These are phyloP conservation scores for Diplodia scrobiculata DNA, from an alignment of 2,329 filamentous ascomycete species.

Conservation along the genomic window DNA sequence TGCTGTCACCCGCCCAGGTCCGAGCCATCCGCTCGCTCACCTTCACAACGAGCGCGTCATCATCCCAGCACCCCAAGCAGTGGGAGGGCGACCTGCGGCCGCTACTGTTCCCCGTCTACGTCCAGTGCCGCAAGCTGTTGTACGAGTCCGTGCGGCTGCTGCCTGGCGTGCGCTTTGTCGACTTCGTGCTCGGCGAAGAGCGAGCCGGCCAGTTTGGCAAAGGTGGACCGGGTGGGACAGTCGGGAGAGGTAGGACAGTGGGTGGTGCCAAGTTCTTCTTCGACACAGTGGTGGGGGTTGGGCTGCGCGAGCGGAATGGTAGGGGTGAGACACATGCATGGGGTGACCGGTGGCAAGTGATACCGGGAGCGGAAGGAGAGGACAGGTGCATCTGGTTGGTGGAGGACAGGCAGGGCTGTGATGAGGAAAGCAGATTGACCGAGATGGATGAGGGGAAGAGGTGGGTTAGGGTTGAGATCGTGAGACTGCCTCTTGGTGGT, in stretches of 20 bases:
- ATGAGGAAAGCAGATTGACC: constrained; percentile 5
- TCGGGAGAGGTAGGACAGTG: constrained; percentile 13
- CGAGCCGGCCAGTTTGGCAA: constrained; percentile 16
- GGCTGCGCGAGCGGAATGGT: constrained; percentile 14
- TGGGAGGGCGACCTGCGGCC: constrained; percentile 28
- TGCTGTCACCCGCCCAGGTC: constrained; percentile 20
- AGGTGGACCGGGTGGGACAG: constrained; percentile 5
- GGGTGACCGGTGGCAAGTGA: constrained; percentile 25
- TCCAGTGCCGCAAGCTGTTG: constrained; percentile 29
- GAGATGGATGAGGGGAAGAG: neutral
- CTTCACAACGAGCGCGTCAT: constrained; percentile 4
- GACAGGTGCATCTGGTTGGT: constrained; percentile 27
- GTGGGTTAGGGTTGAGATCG: constrained; percentile 27
- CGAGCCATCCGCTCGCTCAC: constrained; percentile 23
- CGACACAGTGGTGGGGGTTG: constrained; percentile 26
- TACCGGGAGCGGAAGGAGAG: constrained; percentile 20
- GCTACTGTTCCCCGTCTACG: constrained; percentile 29
- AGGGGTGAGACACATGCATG: constrained; percentile 25
- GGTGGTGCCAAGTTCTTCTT: constrained; percentile 27
- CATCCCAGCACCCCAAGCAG: constrained; percentile 2
- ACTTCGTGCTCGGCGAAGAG: constrained; percentile 25
- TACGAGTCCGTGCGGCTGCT: constrained; percentile 28
- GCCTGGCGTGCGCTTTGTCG: constrained; percentile 25
- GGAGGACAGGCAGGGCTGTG: neutral
- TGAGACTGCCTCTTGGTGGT: constrained; percentile 25